A percentile compares a stretch with the other conserved stretches of the same genome.
These are phyloP conservation scores for Fusarium sp. DNA, from an alignment of 2,329 filamentous ascomycete species.

Conservation along the genomic window DNA sequence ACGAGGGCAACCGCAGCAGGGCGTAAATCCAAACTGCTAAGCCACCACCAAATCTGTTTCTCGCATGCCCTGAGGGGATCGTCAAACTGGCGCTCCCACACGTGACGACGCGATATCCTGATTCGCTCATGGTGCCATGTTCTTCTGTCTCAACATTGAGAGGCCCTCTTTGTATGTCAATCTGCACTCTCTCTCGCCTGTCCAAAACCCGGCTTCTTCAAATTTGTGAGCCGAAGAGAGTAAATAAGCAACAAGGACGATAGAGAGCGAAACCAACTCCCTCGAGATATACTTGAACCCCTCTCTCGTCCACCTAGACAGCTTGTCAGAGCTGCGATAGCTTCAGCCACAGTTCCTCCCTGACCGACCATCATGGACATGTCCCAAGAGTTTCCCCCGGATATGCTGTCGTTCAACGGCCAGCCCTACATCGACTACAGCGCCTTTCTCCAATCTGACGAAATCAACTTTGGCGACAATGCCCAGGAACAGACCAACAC, in stretches of 20 bases:
- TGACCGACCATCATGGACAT: constrained; percentile 45
- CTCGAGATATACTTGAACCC: background rate
- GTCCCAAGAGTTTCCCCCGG: constrained; percentile 40
- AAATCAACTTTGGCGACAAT: constrained; percentile 37
- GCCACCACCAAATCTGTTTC: background rate
- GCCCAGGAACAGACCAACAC: constrained; percentile 26
- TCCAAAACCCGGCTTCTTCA: background rate
- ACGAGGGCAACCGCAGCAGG: constrained; percentile 11
- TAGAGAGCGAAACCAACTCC: background rate
- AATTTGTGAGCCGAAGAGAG: background rate
- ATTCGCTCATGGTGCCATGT: constrained; percentile 32
- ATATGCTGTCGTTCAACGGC: constrained; percentile 47
- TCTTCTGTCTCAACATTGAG: constrained; percentile 1
- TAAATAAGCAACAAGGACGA: background rate
- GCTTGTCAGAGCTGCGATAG: constrained; percentile 7
- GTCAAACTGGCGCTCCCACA: constrained; percentile 26
- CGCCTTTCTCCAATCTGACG: constrained; percentile 51
- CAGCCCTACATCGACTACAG: constrained; percentile 54
- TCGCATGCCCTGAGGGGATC: constrained; percentile 9
- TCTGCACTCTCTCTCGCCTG: background rate
- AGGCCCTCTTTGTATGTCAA: constrained; percentile 5
- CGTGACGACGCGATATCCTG: constrained; percentile 36
- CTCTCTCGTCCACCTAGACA: background rate
- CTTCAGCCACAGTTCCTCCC: background rate
- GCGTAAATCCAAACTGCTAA: constrained; percentile 18